Evolutionary conservation across 2,329 filamentous ascomycete genomes (phyloP), one percentile per base, ranked within the genome.

Genomic region (Aspergillus sp.): DNA sequence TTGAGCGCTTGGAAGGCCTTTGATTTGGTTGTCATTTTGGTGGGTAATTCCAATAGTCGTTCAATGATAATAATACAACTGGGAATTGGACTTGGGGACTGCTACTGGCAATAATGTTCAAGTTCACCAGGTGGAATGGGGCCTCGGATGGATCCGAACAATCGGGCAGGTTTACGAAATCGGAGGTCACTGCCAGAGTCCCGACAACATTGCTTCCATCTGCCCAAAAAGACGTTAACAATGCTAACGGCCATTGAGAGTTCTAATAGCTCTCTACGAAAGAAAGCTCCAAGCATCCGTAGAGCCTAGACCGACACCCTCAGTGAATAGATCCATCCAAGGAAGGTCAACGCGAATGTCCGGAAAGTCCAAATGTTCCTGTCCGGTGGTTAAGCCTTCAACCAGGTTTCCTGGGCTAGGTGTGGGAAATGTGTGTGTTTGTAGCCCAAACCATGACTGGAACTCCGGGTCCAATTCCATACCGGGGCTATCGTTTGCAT

Each of bases 361-460:
- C 8, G 55, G 58, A 13, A 62, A 55, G 22, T 56, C 8, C 26
- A 30, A 30, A 30, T 30, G 26, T 30, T 30, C 26, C 8, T 9
- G 26, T 9, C 26, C 39, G 26, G 32, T 20, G n/a, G 60, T 26
- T 30, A 15, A 26, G 4, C 47, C 34, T 15, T 45, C 34, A 30
- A 43, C 26, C n/a, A 26, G 8, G 17, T 48, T 26, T 12, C 32
- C 45, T 2, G 45, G 24, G 45, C n/a, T 48, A 22, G 32, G 26
- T 17, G 44, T 17, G 2, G 55, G 20, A 26, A 56, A 54, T 6
- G 48, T 60, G 34, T 62, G 55, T n/a, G 56, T 62, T 26, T 64
- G 62, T 11, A 65, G 47, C 3, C 64, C 62, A 58, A 67, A 67
- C 64, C 63, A 67, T 8, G 61, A 61, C 20, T 66, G 61, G 22